These are phyloP conservation scores for Endocarpon pusillum DNA, from an alignment of 495 filamentous ascomycete genomes.

Conservation along the genomic window DNA sequence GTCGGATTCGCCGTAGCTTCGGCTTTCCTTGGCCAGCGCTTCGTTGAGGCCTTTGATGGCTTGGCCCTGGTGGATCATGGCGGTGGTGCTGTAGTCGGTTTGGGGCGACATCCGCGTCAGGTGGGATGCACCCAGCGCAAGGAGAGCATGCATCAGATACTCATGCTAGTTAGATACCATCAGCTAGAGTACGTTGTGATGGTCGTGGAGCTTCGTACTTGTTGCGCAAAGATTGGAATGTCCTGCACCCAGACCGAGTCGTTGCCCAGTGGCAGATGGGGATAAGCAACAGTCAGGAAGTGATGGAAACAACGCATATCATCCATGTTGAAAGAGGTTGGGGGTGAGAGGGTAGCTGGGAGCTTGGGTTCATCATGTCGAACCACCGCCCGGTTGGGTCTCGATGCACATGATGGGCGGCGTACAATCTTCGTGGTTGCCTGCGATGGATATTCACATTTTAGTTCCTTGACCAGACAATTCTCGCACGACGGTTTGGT, in stretches of 20 bases:
- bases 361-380: neutral
- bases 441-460: constrained; percentile 37
- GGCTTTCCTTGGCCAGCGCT: constrained; percentile 19
- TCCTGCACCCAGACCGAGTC: constrained; percentile 41
- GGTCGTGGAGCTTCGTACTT: constrained; percentile 19
- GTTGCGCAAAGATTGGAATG: constrained; percentile 36
- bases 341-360: constrained; percentile 3
- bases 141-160: constrained; percentile 37
- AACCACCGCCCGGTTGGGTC: neutral
- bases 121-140: constrained; percentile 39
- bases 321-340: constrained; percentile 26
- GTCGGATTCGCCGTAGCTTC: constrained; percentile 22
- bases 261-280: constrained; percentile 40
- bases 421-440: constrained; percentile 10
- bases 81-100: constrained; percentile 15
- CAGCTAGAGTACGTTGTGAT: neutral
- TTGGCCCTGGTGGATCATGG: constrained; percentile 36
- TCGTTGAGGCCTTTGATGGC: constrained; percentile 37
- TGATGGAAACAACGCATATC: constrained; percentile 50
- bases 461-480: constrained; percentile 36
- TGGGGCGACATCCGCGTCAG: constrained; percentile 19
- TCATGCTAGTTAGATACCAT: constrained; percentile 11
- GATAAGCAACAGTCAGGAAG: constrained; percentile 38
- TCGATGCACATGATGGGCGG: constrained; percentile 10
- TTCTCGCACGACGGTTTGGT: constrained; percentile 38